Evolutionary conservation across 2,329 filamentous ascomycete species (phyloP), one percentile per base, ranked within the genome.

Genomic region (Elsinoe fawcettii): DNA sequence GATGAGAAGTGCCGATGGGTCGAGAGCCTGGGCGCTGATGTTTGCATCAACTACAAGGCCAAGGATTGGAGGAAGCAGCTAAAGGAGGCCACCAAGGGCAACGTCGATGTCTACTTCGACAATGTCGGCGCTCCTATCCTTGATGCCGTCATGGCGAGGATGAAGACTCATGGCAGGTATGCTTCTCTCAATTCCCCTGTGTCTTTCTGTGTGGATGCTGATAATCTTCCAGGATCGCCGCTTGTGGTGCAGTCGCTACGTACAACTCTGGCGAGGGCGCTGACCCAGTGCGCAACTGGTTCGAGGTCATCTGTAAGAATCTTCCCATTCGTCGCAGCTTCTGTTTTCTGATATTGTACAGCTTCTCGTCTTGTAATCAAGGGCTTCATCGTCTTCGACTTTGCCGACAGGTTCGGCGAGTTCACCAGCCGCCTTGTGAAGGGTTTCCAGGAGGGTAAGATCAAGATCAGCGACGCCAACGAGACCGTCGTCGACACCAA

Each of bases 101-200:
- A 43, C 25, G 77, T 78, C 1, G 76, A 81, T 85, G 82, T 89
- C 12, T 89, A 83, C 71, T 89, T 83, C 68, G 86, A 89, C 70
- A 88, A 88, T 72, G 83, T 87, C 18, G 86, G 85, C 9, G 86
- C 86, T 5, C 83, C 87, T 60, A 85, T 88, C 56, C 75, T 89
- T 27, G 83, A 89, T 65, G 70, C 82, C 60, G 84, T 83, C 44
- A 75, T 90, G 37, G 73, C 70, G 2, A 77, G 83, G n/a, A 85
- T 86, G 58, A 84, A 83, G 57, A 71, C 72, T 54, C 74, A 79
- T 66, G 73, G 85, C 12, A 30, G 49, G 49, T 37, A 25, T 9
- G 32, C 9, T n/a, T 20, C 14, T n/a, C 20, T 25, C 9, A 11
- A 18, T 5, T 37, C 14, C n/a, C 25, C 3, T 16, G 14, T 36